Percentiles rank a stretch among this genome's conserved stretches.
These are phyloP conservation scores for Globisporangium megalacanthum DNA, from an alignment of 352 stramenopile species.

Conservation along the genomic window DNA sequence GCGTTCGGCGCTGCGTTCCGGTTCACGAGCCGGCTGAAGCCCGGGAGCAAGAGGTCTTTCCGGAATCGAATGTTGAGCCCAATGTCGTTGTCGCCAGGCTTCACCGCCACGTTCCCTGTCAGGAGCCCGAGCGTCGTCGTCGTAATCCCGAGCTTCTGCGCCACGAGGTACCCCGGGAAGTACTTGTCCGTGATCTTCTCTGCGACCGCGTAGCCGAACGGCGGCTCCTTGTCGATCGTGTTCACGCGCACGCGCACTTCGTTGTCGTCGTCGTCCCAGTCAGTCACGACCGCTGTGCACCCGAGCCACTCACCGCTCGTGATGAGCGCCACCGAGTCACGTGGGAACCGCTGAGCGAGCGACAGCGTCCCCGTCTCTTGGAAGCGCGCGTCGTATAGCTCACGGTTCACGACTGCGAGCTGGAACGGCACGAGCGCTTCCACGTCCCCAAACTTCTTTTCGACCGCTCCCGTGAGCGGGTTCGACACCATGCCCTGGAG, in stretches of 20 bases:
- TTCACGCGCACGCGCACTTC: slow-evolving; percentile 88
- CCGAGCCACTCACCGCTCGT: slow-evolving; percentile 88
- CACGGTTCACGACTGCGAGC: slow-evolving; percentile 88
- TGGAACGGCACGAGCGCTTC: slow-evolving; percentile 96
- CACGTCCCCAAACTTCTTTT: slow-evolving; percentile 94
- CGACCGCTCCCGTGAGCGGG: slow-evolving; percentile 86
- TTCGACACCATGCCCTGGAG: slow-evolving; percentile 94
- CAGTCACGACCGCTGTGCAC: slow-evolving; percentile 81
- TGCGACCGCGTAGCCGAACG: slow-evolving; percentile 96
- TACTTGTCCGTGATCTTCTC: slow-evolving; percentile 89
- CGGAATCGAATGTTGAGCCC: slow-evolving; percentile 78
- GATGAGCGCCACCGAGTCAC: slow-evolving; percentile 82
- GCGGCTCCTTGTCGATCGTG: slow-evolving; percentile 91
- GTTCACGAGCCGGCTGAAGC: slow-evolving; percentile 84
- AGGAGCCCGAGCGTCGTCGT: slow-evolving; percentile 91
- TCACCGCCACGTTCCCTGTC: slow-evolving; percentile 91
- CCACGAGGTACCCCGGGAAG: slow-evolving; percentile 64
- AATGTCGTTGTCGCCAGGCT: slow-evolving; percentile 90
- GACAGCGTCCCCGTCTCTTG: slow-evolving; percentile 74
- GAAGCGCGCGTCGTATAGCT: slow-evolving; percentile 94
- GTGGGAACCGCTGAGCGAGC: slow-evolving; percentile 89
- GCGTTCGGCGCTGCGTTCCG: slow-evolving; percentile 13
- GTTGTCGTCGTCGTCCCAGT: slow-evolving; percentile 54
- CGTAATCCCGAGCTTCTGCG: slow-evolving; percentile 91
- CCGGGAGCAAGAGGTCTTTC: slow-evolving; percentile 87